Evolutionary conservation across 1,284 basidiomycete genomes (phyloP), one percentile per base, ranked within the genome.

Genomic region (Mycosarcoma mackinlayi): DNA sequence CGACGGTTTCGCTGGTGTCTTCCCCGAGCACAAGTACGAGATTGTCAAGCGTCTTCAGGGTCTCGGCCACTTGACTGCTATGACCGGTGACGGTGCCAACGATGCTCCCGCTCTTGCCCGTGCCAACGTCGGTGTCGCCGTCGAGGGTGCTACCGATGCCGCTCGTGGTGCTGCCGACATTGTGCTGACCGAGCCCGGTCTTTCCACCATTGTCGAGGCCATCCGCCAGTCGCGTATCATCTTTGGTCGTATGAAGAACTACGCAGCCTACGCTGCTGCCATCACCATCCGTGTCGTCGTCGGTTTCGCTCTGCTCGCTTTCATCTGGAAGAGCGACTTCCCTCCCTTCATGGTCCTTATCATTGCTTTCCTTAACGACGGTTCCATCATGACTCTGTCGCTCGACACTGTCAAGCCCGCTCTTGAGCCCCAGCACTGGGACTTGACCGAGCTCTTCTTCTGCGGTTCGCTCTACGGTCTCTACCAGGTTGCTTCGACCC

Each of bases 331-430:
- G 87, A 93, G 94, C 85, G 91, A 95, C 85, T 98, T 98, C 92
- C 94, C 94, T 79, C 93, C 94, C 16, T 98, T 98, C 89, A 97
- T 98, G 94, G 90, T 98, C 73, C 91, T 97, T 84, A 92, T 98
- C 85, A 95, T 98, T 76, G 94, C 94, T 64, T 88, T 97, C 51
- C 87, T 97, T 77, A 98, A 98, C 85, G 94, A 97, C 84, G 94
- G 94, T 85, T 96, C 94, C 76, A 77, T 98, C 88, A 97, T 98
- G 94, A 98, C 94, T 11, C 88, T 98, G 73, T 96, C 93, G 27
- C 91, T 97, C 64, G 94, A 98, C 85, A 93, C 94, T 85, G 94
- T 97, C 69, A 85, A 97, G 80, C 94, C 94, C 45, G 94, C 92
- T 48, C 90, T 87, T 84, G 90, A 91, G 55, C 83, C 83, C 52